A percentile compares a stretch with the other conserved stretches of the same genome.
Conservation (phyloP, 2,329 filamentous ascomycete genomes). For the Aureobasidium sp. region DNA sequence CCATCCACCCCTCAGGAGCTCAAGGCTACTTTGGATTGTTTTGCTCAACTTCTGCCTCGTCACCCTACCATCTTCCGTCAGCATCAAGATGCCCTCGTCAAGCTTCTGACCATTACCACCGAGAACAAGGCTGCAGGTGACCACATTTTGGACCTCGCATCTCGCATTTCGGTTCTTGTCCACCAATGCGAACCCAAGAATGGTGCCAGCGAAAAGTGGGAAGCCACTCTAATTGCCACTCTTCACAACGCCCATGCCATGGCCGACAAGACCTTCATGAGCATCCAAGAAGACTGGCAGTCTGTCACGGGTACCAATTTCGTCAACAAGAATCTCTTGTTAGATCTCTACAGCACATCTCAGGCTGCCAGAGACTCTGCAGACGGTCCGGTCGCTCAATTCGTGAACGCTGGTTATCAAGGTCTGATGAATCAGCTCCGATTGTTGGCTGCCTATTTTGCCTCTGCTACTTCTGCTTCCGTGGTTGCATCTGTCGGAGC, state of each 20-base stretch:
- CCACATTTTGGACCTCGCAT: constrained; percentile 9
- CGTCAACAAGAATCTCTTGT: constrained; percentile 11
- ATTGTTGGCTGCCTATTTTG: constrained; percentile 58
- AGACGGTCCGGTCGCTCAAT: constrained; percentile 9
- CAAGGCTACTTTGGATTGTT: constrained; percentile 63
- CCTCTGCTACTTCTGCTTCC: constrained; percentile 55
- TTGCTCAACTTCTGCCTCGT: constrained; percentile 65
- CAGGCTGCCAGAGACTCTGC: background rate
- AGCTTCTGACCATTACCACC: constrained; percentile 53
- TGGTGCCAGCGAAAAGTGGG: constrained; percentile 71
- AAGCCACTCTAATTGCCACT: constrained; percentile 54
- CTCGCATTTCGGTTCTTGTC: constrained; percentile 48
- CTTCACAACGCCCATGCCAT: constrained; percentile 62
- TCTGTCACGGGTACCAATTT: constrained; percentile 38
- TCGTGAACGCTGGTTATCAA: constrained; percentile 62
- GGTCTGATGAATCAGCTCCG: constrained; percentile 60
- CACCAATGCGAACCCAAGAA: constrained; percentile 78
- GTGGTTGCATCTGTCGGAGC: constrained; percentile 62
- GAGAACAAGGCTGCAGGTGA: background rate
- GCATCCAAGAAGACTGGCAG: constrained; percentile 75
- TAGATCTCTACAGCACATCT: background rate
- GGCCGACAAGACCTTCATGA: constrained; percentile 69
- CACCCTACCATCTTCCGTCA: constrained; percentile 80
- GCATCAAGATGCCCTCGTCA: constrained; percentile 60
- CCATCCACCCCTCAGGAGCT: constrained; percentile 34